These are phyloP conservation scores for Ophioceras dolichostomum DNA, from an alignment of 2,329 filamentous ascomycete genomes.

Conservation along the genomic window DNA sequence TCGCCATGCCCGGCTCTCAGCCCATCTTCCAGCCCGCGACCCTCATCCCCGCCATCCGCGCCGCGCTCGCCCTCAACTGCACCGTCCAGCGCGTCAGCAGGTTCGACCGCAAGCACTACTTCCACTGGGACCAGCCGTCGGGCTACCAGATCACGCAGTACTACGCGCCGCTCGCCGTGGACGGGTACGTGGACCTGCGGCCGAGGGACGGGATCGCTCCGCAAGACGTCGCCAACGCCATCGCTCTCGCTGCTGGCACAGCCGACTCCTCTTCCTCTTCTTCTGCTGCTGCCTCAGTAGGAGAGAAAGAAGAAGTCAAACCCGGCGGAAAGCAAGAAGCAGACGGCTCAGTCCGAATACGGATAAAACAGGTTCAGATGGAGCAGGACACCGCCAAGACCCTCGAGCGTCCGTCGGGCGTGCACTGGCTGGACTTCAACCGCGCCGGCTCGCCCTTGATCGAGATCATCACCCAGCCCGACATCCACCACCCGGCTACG, in stretches of 20 bases:
- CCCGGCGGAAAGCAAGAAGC: neutral
- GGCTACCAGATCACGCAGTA: conserved; percentile 98
- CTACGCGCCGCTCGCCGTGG: conserved; percentile 59
- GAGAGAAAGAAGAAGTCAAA: too few relatives aligned
- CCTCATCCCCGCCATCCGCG: conserved; percentile 79
- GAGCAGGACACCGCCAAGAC: conserved; percentile 98
- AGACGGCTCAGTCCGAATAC: conserved; percentile 46
- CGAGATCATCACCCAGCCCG: conserved; percentile 86
- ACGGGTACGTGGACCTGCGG: conserved; percentile 61
- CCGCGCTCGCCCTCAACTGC: conserved; percentile 75
- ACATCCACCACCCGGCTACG: conserved; percentile 76
- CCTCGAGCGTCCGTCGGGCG: conserved; percentile 58
- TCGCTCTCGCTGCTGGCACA: too few relatives aligned
- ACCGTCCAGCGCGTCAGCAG: conserved; percentile 62
- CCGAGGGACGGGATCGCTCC: conserved; percentile 68
- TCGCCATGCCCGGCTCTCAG: conserved; percentile 80
- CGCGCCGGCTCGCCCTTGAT: conserved; percentile 82
- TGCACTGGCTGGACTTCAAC: conserved; percentile 84
- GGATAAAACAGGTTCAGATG: conserved; percentile 90
- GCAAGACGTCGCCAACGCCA: conserved; percentile 38
- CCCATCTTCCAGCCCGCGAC: conserved; percentile 75
- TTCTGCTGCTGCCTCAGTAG: too few relatives aligned
- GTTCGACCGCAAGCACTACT: conserved; percentile 97
- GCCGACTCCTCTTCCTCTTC: too few relatives aligned
- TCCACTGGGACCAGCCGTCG: conserved; percentile 94